phyloP scores from a whole-genome alignment of 2,329 filamentous ascomycete species.

The Cordyceps farinosa region DNA sequence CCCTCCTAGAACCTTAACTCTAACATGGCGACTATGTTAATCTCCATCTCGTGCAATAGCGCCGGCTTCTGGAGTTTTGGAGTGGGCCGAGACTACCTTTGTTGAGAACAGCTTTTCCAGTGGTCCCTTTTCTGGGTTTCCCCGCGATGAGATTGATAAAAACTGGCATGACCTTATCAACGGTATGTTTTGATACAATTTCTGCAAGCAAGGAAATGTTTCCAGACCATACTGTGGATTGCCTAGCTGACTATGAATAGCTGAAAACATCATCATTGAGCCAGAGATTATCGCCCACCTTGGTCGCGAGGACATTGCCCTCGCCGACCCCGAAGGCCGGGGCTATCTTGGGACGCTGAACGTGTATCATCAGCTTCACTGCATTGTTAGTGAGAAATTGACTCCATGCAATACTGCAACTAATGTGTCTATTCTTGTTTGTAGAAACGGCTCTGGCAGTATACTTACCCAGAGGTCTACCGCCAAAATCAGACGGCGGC shows the following conservation, averaged over 20 bases:
- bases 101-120: slow-evolving; percentile 11
- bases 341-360: slow-evolving; percentile 17
- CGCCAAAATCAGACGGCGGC: slow-evolving; percentile 5
- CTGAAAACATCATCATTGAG: slow-evolving; percentile 15
- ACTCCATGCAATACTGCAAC: not conserved
- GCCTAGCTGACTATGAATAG: not conserved
- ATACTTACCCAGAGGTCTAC: slow-evolving; percentile 15
- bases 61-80: slow-evolving; percentile 7
- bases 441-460: slow-evolving; percentile 17
- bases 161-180: slow-evolving; percentile 18
- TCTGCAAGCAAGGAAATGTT: not conserved
- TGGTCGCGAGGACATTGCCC: slow-evolving; percentile 8
- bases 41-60: not conserved
- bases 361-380: slow-evolving; percentile 20
- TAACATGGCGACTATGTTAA: not conserved
- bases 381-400: slow-evolving; percentile 7
- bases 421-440: not conserved
- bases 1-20: too few relatives aligned
- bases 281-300: slow-evolving; percentile 3
- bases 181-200: not conserved
- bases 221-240: not conserved
- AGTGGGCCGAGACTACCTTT: slow-evolving; percentile 12
- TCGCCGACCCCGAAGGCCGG: slow-evolving; percentile 10
- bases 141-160: slow-evolving; percentile 11
- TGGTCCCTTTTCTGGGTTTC: slow-evolving; percentile 14